Base-by-base conservation (phyloP, 139 green algal species). In the Spirogloea muscicola region DNA sequence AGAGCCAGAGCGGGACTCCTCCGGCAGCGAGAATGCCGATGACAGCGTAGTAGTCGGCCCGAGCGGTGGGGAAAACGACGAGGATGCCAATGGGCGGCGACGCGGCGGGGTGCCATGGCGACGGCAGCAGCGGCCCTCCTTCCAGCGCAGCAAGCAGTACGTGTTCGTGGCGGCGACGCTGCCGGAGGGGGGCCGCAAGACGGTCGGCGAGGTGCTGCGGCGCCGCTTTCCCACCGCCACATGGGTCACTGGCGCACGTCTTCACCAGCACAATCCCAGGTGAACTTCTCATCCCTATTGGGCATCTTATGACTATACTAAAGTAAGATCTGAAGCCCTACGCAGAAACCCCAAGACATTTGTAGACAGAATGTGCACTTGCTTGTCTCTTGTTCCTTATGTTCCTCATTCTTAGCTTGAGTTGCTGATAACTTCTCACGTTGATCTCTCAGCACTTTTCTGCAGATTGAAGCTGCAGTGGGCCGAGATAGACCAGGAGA, bases 161-260 rank as follows among this genome's bases (percentile, higher is more conserved):
- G 55, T 96, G 13, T 98, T 96, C 86, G 89, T 91, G 1, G 93
- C 87, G 3, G 93, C 93, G 21, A 98, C 93, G 0, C 88, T 98
- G 85, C 92, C 93, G 0, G 72, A 84, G 3, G 83, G 89, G 0
- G 88, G 82, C 2, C 86, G 86, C 55, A 84, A 49, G 58, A 66
- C 10, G 10, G 29, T 64, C 1, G 75, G 69, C 31, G 69, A 64
- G 42, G 43, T 77, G 43, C 55, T 82, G 36, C 31, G 70, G n/a
- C 2, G 29, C 1, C 75, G 65, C 34, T 81, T 77, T 64, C 69
- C 51, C 6, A n/a, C 41, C 2, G 75, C 75, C 21, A 75, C 31
- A 36, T 72, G 69, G 58, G 37, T 82, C n/a, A 65, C 16, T n/a
- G 68, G 75, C 9, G 13, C 25, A 0, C 62, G 63, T 6, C 34